phyloP scores from a whole-genome alignment of 495 filamentous ascomycete genomes.

The Aspergillus haitiensis region DNA sequence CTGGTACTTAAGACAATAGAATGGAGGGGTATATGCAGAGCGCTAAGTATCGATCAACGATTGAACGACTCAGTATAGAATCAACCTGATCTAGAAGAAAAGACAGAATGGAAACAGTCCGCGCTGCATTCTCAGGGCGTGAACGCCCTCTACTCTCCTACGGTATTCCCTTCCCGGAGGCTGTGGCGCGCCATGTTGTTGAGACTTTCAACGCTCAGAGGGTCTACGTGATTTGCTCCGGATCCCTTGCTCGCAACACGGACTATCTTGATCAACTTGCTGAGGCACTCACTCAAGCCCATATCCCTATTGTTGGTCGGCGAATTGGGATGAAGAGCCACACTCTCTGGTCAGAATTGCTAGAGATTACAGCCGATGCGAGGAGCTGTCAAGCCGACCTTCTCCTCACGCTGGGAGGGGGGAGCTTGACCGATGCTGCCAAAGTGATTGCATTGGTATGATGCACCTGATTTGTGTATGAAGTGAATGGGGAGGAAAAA shows the following conservation, averaged over 20 bases:
- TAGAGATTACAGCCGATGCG: constrained; percentile 54
- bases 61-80: background rate
- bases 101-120: constrained; percentile 38
- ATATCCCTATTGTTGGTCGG: constrained; percentile 44
- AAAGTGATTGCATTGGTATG: constrained; percentile 58
- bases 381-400: constrained; percentile 50
- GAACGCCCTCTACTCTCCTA: constrained; percentile 48
- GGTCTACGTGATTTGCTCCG: constrained; percentile 62
- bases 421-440: constrained; percentile 60
- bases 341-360: constrained; percentile 58
- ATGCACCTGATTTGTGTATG: background rate
- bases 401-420: constrained; percentile 61
- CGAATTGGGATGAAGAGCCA: constrained; percentile 60
- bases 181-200: constrained; percentile 49
- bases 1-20: background rate
- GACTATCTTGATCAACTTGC: constrained; percentile 47
- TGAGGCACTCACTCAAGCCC: constrained; percentile 43
- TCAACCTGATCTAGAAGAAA: background rate
- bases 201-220: constrained; percentile 52
- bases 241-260: constrained; percentile 57
- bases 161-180: constrained; percentile 52
- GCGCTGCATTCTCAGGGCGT: constrained; percentile 39
- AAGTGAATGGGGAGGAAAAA: background rate
- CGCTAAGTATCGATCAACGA: too few relatives aligned
- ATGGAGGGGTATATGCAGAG: too few relatives aligned